Evolutionary conservation across 192 early-diverging fungal genomes (phyloP).

Genomic region (Coemansia brasiliensis): DNA sequence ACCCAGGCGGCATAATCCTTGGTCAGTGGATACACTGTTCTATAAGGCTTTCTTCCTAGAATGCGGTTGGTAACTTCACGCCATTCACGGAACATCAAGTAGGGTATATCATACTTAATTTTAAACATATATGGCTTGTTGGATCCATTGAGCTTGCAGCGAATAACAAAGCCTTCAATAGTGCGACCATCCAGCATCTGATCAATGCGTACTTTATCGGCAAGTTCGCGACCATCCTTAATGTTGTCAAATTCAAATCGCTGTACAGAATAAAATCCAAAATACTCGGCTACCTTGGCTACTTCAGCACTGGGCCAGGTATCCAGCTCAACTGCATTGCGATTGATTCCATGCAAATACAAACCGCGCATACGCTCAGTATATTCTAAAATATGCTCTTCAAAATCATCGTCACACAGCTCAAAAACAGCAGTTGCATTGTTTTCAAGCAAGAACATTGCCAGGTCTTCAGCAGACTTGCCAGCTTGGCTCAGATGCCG

Average conservation of each 20-base stretch:
- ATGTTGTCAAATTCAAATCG: constrained; percentile 58
- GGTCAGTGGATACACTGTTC: constrained; percentile 61
- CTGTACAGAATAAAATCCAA: constrained; percentile 69
- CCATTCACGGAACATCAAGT: constrained; percentile 95
- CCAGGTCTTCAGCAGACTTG: constrained; percentile 64
- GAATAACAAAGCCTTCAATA: constrained; percentile 93
- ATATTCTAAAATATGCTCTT: constrained; percentile 93
- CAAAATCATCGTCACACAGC: constrained; percentile 93
- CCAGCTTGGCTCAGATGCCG: constrained; percentile 61
- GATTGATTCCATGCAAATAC: constrained; percentile 89
- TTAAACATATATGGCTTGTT: constrained; percentile 72
- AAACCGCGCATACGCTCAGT: constrained; percentile 73
- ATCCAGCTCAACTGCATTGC: constrained; percentile 70
- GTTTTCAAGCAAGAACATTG: constrained; percentile 66
- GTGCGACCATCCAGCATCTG: constrained; percentile 69
- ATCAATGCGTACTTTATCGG: constrained; percentile 63
- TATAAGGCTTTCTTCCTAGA: constrained; percentile 50
- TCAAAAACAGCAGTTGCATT: constrained; percentile 80
- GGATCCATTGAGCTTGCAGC: constrained; percentile 56
- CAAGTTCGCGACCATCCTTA: constrained; percentile 67
- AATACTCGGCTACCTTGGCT: constrained; percentile 63
- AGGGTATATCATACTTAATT: constrained; percentile 93
- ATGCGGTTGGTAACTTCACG: constrained; percentile 82
- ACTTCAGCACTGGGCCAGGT: constrained; percentile 71
- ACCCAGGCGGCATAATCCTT: constrained; percentile 78